phyloP scores from a whole-genome alignment of 768 basidiomycete genomes.

The Thelephora ganbajun region DNA sequence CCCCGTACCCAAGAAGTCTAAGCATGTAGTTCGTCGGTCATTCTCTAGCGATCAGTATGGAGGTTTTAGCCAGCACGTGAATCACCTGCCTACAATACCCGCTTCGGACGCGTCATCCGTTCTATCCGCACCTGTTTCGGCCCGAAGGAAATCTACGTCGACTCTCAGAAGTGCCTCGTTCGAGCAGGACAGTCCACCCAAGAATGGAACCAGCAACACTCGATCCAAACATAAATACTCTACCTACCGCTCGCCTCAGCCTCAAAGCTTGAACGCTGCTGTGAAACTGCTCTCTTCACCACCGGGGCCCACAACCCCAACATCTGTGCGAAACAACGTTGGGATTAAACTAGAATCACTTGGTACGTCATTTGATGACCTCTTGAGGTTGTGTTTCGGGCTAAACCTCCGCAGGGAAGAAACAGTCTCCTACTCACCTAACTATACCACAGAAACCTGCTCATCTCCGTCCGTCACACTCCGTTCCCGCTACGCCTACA shows the following conservation, averaged over 20 bases:
- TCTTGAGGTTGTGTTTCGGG: too few species aligned
- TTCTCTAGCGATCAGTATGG: slow-evolving; percentile 14
- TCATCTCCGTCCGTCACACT: not conserved
- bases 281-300: slow-evolving; percentile 33
- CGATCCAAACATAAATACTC: slow-evolving; percentile 22
- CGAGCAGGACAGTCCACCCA: not conserved
- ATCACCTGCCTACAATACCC: slow-evolving; percentile 49
- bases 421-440: too few species aligned
- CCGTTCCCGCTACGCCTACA: not conserved
- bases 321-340: too few species aligned
- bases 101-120: slow-evolving; percentile 8
- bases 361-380: too few species aligned
- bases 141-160: not conserved
- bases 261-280: slow-evolving; percentile 63
- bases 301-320: too few species aligned
- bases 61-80: slow-evolving; percentile 3
- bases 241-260: slow-evolving; percentile 38
- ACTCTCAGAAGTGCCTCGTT: not conserved
- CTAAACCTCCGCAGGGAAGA: too few species aligned
- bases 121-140: not conserved
- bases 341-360: too few species aligned
- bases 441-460: not conserved
- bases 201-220: not conserved
- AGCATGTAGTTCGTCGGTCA: slow-evolving; percentile 16
- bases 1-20: slow-evolving; percentile 15